phyloP scores from a whole-genome alignment of 208 protist genomes.

The Trypanosoma platydactyli region DNA sequence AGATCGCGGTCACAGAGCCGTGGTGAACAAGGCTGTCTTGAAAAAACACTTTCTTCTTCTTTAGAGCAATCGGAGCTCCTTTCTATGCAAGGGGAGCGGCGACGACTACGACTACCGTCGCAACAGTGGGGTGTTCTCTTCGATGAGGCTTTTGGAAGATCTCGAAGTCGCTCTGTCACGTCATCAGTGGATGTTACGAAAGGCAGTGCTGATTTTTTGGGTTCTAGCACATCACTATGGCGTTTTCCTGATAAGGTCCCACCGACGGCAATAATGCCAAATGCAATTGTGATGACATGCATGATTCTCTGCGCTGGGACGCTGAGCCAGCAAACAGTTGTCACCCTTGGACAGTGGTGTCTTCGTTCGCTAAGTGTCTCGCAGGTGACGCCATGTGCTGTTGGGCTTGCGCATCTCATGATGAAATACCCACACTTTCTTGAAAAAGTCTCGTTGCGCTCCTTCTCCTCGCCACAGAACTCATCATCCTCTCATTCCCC shows the following conservation, averaged over 20 bases:
- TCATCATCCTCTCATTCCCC: not conserved
- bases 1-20: not conserved
- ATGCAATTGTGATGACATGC: slow-evolving; percentile 20
- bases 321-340: slow-evolving; percentile 18
- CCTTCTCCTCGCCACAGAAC: not conserved
- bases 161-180: not conserved
- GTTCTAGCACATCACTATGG: not conserved
- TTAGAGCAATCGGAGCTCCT: not conserved
- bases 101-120: not conserved
- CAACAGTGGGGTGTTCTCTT: not conserved
- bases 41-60: too few relatives aligned
- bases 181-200: not conserved
- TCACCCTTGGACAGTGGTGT: slow-evolving; percentile 25
- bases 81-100: not conserved
- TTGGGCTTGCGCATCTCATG: slow-evolving; percentile 30
- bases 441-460: not conserved
- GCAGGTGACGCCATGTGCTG: slow-evolving; percentile 11
- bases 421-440: slow-evolving; percentile 29
- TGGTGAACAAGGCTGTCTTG: too few relatives aligned
- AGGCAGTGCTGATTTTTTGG: not conserved
- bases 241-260: slow-evolving; percentile 26
- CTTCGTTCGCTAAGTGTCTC: slow-evolving; percentile 7
- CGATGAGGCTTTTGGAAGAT: not conserved
- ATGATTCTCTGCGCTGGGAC: slow-evolving; percentile 23
- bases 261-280: slow-evolving; percentile 9